These are phyloP conservation scores for Catenaria anguillulae DNA, from an alignment of 371 early-diverging fungal genomes.

Conservation along the genomic window DNA sequence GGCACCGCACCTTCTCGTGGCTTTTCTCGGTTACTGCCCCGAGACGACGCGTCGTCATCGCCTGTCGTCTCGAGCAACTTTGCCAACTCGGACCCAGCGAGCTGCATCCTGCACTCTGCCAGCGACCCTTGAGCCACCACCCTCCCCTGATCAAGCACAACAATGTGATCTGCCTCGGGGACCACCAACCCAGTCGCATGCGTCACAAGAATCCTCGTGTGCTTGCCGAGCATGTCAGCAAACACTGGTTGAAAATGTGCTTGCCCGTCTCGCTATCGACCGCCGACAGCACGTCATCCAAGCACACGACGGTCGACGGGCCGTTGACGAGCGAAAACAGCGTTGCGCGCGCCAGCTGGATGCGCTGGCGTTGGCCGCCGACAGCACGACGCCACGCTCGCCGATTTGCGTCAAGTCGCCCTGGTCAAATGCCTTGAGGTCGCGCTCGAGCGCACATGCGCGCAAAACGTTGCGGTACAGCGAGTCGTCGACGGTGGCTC, in stretches of 20 bases:
- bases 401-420: slow-evolving; percentile 48
- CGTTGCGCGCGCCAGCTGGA: neutral
- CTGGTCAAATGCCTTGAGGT: slow-evolving; percentile 56
- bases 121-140: neutral
- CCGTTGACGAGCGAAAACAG: neutral
- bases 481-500: slow-evolving; percentile 43
- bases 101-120: neutral
- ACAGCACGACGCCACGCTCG: slow-evolving; percentile 17
- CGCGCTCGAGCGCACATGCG: slow-evolving; percentile 53
- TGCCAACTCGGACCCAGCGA: neutral
- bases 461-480: slow-evolving; percentile 38
- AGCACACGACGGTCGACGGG: neutral
- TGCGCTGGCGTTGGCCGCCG: neutral
- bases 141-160: neutral
- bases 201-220: slow-evolving; percentile 29
- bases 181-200: neutral
- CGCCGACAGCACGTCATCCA: neutral
- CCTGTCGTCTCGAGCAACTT: neutral
- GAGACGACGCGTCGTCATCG: neutral
- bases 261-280: neutral
- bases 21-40: no score
- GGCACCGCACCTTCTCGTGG: no score
- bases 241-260: neutral
- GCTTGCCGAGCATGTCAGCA: slow-evolving; percentile 34
- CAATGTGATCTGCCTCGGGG: slow-evolving; percentile 9